Evolutionary conservation across 108 stramenopile species (phyloP), one percentile per base, ranked within the genome.

Genomic region (Parietichytrium sp.): DNA sequence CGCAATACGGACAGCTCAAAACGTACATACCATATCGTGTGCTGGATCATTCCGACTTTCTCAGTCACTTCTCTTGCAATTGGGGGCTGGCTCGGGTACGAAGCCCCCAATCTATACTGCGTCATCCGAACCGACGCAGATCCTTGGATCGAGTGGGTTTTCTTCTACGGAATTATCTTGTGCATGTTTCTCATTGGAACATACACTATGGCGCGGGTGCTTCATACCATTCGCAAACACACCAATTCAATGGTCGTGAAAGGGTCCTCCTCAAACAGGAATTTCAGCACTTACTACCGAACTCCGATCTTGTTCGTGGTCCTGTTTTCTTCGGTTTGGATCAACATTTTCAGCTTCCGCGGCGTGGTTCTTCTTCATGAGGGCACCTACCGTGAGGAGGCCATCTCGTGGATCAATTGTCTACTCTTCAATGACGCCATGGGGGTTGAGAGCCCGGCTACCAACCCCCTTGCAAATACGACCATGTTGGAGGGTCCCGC

Each of bases 381-480:
- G 61, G 42, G 2, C 61, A 72, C 61, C 61, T 72, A 72, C 42
- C 15, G 12, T n/a, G 61, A 72, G 61, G 20, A 72, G 61, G 61
- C 3, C 42, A 45, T n/a, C 10, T 33, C 61, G 0, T 72, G 61
- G 61, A 42, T 72, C 29, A 25, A n/a, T 6, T 72, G 61, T 3
- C 61, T 72, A 6, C 33, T 72, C 29, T 23, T 25, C 3, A 72
- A 72, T 42, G 36, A 23, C 25, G 61, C 61, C 38, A 72, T 45
- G 23, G 61, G 61, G 23, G 45, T 72, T 20, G 20, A 10, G 10
- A 42, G 45, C 42, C 61, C 61, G 33, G 61, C 61, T 8, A 72
- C 61, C 10, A 72, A 72, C 4, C n/a, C n/a, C n/a, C 38, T 42
- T 6, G 61, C 61, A 23, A 25, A 72, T 2, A 72, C 20, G 16